Evolutionary conservation across 805 yeast species (phyloP).

Genomic region (Tetrapisispora phaffii): DNA sequence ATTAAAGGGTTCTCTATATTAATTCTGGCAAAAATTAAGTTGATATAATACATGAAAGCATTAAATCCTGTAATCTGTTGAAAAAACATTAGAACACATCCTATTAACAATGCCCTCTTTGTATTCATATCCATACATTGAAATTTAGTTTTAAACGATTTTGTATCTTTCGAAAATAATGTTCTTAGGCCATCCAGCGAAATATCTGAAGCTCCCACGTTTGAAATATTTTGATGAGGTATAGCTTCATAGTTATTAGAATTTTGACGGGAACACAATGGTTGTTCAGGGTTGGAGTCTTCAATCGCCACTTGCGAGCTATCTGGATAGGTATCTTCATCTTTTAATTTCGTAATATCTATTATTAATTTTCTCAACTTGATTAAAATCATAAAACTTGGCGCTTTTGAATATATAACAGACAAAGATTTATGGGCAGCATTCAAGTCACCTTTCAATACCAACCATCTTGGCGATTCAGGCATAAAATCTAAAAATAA

Average conservation of each 20-base stretch:
- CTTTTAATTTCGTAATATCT: conserved; percentile 30
- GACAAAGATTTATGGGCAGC: conserved; percentile 36
- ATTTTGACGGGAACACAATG: neutral
- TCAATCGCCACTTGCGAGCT: neutral
- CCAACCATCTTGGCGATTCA: conserved; percentile 41
- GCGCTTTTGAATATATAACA: conserved; percentile 36
- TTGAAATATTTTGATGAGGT: neutral
- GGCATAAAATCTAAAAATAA: conserved; percentile 36
- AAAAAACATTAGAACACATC: conserved; percentile 43
- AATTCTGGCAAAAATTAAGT: conserved; percentile 41
- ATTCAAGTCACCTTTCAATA: conserved; percentile 26
- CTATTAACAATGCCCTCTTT: conserved; percentile 35
- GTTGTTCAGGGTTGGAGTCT: neutral
- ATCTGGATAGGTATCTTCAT: neutral
- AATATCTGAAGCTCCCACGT: neutral
- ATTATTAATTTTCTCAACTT: conserved; percentile 39
- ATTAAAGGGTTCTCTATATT: conserved; percentile 36
- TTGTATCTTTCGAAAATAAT: neutral
- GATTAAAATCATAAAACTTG: conserved; percentile 31
- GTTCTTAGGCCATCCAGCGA: neutral
- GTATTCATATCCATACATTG: conserved; percentile 12
- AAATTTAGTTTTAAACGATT: neutral
- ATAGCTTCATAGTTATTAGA: neutral
- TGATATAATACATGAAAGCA: conserved; percentile 54
- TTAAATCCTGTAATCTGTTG: conserved; percentile 57